Conservation (phyloP, 352 stramenopile genomes). For the Globisporangium nodosum region DNA sequence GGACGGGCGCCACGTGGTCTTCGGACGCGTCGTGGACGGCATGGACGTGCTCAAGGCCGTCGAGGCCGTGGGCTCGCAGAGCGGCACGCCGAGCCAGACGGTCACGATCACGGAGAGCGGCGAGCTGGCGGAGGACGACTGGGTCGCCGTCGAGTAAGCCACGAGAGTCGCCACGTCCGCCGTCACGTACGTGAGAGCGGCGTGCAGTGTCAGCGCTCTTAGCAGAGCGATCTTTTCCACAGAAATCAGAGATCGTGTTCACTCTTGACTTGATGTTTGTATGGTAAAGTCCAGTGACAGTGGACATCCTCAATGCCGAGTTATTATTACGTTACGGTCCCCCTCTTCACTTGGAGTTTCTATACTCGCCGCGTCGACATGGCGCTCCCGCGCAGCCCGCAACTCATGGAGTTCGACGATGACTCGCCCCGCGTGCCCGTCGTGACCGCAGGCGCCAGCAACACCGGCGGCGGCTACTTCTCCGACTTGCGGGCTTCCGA, state of each 20-base stretch:
- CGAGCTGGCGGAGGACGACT: conserved; percentile 69
- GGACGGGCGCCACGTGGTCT: conserved; percentile 82
- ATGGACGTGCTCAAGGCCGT: conserved; percentile 96
- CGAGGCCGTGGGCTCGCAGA: conserved; percentile 91
- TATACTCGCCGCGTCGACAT: conserved; percentile 1
- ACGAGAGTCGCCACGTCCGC: background rate
- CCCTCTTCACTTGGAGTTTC: background rate
- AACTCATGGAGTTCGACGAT: conserved; percentile 46
- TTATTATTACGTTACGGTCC: background rate
- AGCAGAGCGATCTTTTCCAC: too few relatives aligned
- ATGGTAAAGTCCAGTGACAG: background rate
- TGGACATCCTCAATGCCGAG: too few relatives aligned
- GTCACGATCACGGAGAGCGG: conserved; percentile 95
- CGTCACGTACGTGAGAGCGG: background rate
- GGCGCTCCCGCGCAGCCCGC: conserved; percentile 15
- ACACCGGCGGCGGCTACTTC: conserved; percentile 6
- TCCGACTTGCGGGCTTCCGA: background rate
- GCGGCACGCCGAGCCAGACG: conserved; percentile 77
- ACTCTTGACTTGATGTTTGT: background rate
- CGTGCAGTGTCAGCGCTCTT: too few relatives aligned
- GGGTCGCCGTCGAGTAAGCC: conserved; percentile 35
- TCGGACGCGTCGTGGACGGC: conserved; percentile 95
- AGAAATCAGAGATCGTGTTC: too few relatives aligned
- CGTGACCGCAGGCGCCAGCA: background rate
- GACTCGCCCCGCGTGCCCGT: conserved; percentile 13